A percentile compares a stretch with the other conserved stretches of the same genome.
phyloP scores from a whole-genome alignment of 495 filamentous ascomycete species.

The Talaromyces borbonicus region DNA sequence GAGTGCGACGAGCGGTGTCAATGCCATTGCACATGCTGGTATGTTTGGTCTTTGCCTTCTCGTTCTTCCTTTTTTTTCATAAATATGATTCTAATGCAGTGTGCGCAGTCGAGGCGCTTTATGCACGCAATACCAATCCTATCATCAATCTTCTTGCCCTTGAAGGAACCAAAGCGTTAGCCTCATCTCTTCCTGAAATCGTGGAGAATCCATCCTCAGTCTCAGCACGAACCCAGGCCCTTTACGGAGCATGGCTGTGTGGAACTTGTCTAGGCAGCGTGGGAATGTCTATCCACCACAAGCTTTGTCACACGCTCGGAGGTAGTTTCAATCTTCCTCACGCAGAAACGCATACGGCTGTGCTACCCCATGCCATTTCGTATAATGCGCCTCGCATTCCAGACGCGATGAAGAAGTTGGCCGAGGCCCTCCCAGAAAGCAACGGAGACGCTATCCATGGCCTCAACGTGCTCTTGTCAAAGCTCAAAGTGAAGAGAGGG shows the following conservation, averaged over 20 bases:
- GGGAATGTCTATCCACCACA: constrained; percentile 63
- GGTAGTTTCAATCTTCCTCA: constrained; percentile 63
- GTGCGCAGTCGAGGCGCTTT: constrained; percentile 51
- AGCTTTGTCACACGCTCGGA: constrained; percentile 59
- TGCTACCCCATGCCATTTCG: constrained; percentile 56
- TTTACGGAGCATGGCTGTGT: constrained; percentile 61
- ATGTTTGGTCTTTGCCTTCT: no score
- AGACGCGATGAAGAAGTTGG: constrained; percentile 47
- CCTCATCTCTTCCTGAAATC: constrained; percentile 46
- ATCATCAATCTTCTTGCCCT: constrained; percentile 48
- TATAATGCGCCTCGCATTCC: constrained; percentile 59
- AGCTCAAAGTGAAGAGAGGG: constrained; percentile 47
- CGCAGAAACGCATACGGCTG: constrained; percentile 59
- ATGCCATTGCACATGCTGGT: constrained; percentile 61
- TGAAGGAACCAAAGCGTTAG: constrained; percentile 46
- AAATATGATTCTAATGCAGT: no score
- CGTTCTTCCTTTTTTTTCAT: no score
- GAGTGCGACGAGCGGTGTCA: constrained; percentile 56
- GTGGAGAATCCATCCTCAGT: constrained; percentile 36
- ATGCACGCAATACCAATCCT: constrained; percentile 53
- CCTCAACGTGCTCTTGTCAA: constrained; percentile 48
- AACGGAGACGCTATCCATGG: constrained; percentile 51
- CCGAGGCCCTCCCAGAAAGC: constrained; percentile 46
- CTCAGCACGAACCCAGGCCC: constrained; percentile 44
- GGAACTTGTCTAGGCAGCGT: constrained; percentile 53